phyloP scores from a whole-genome alignment of 768 basidiomycete species.

The Dacryopinax spathularia region DNA sequence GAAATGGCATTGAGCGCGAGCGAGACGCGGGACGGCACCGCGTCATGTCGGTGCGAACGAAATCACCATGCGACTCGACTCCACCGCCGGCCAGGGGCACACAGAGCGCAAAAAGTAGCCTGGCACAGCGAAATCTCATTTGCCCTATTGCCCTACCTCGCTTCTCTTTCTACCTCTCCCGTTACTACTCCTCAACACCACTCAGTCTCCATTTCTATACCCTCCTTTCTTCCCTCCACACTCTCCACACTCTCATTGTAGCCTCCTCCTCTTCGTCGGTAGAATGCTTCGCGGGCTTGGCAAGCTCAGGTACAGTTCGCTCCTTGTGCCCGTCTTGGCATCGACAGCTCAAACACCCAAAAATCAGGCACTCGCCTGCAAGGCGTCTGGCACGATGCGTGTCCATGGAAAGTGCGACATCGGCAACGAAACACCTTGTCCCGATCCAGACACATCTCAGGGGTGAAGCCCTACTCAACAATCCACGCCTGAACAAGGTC shows the following conservation, averaged over 20 bases:
- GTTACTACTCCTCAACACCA: neutral
- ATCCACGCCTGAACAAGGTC: conserved; percentile 54
- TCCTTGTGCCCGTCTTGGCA: neutral
- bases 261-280: neutral
- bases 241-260: neutral
- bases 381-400: neutral
- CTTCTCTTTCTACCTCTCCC: neutral
- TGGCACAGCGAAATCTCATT: neutral
- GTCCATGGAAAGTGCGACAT: neutral
- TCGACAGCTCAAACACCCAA: neutral
- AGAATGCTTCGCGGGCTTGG: conserved; percentile 3
- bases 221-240: neutral
- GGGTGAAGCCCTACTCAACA: conserved; percentile 48
- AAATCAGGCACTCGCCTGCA: neutral
- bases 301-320: neutral
- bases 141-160: neutral
- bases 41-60: neutral
- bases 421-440: neutral
- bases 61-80: neutral
- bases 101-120: neutral
- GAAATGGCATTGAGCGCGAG: neutral
- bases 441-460: conserved; percentile 26
- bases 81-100: neutral
- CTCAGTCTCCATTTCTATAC: neutral
- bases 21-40: neutral